Evolutionary conservation across 2,329 filamentous ascomycete species (phyloP).

Genomic region (Harringtonia aguacate): DNA sequence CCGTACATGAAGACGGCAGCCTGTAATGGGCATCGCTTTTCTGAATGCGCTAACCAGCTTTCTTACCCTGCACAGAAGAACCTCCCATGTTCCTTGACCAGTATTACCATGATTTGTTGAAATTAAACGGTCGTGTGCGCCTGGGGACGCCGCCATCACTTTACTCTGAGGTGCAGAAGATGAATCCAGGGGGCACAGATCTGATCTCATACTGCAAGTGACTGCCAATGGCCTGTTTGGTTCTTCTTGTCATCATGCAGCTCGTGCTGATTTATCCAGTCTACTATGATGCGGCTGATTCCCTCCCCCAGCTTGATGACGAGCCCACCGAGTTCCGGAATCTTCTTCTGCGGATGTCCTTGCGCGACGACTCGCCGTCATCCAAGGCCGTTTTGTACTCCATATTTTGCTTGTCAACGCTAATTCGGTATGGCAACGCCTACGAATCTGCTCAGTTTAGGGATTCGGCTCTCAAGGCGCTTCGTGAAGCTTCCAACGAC

Average conservation of each 20-base stretch:
- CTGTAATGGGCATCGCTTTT: no score
- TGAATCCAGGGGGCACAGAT: not conserved
- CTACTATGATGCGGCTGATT: conserved; percentile 8
- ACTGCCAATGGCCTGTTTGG: not conserved
- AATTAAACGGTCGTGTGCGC: no score
- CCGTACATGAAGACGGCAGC: no score
- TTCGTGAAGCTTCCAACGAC: not conserved
- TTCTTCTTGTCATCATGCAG: not conserved
- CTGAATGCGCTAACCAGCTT: no score
- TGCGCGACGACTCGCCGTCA: conserved; percentile 4
- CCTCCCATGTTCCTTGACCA: no score
- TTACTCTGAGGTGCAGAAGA: conserved; percentile 1
- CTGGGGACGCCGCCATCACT: not conserved
- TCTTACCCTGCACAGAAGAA: no score
- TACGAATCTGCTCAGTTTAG: conserved; percentile 6
- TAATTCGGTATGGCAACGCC: conserved; percentile 4
- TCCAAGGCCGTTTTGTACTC: conserved; percentile 5
- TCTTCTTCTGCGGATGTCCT: conserved; percentile 9
- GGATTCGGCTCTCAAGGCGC: conserved; percentile 3
- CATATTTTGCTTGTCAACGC: conserved; percentile 4
- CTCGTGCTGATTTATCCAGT: not conserved
- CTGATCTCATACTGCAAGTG: conserved; percentile 8
- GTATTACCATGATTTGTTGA: no score
- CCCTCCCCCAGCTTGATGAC: conserved; percentile 6
- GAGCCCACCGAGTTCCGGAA: conserved; percentile 5